Evolutionary conservation across 225 moss, liverwort and hornwort genomes (phyloP).

Genomic region (Sphagnum contortum): DNA sequence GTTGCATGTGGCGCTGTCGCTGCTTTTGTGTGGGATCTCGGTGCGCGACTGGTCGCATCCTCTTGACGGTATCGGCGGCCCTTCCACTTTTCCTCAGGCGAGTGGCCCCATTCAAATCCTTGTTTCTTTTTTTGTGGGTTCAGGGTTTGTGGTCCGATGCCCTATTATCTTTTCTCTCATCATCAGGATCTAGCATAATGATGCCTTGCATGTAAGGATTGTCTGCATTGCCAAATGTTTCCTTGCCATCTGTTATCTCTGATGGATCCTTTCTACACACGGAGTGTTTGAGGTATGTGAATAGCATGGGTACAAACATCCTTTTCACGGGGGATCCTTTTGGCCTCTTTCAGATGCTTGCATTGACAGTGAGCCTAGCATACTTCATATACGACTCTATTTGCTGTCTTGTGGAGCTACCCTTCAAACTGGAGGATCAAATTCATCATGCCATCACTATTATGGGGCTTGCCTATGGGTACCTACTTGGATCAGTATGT

Average conservation of each 20-base stretch:
- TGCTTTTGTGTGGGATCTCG: slow-evolving; percentile 47
- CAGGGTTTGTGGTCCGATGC: not conserved
- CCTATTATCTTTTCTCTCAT: not conserved
- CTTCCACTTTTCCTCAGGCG: slow-evolving; percentile 64
- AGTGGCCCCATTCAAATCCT: not conserved
- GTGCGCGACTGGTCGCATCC: slow-evolving; percentile 71
- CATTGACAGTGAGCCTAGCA: slow-evolving; percentile 67
- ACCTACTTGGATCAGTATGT: slow-evolving; percentile 37
- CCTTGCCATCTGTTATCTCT: not conserved
- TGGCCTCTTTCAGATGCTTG: slow-evolving; percentile 54
- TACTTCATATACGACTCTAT: slow-evolving; percentile 93
- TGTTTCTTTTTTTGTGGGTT: slow-evolving; percentile 8
- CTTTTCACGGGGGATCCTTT: too few species aligned
- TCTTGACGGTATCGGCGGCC: slow-evolving; percentile 57
- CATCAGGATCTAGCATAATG: too few species aligned
- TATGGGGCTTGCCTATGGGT: slow-evolving; percentile 66
- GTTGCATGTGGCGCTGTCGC: slow-evolving; percentile 61
- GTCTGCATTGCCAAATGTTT: not conserved
- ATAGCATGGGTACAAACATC: too few species aligned
- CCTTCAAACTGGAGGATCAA: slow-evolving; percentile 49
- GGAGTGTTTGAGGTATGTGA: not conserved
- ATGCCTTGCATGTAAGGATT: too few species aligned
- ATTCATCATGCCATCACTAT: slow-evolving; percentile 76
- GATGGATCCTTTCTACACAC: not conserved
- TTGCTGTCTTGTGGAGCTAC: slow-evolving; percentile 82